Evolutionary conservation across 2,329 filamentous ascomycete species (phyloP), one percentile per base, ranked within the genome.

Genomic region (Setomelanomma holmii): DNA sequence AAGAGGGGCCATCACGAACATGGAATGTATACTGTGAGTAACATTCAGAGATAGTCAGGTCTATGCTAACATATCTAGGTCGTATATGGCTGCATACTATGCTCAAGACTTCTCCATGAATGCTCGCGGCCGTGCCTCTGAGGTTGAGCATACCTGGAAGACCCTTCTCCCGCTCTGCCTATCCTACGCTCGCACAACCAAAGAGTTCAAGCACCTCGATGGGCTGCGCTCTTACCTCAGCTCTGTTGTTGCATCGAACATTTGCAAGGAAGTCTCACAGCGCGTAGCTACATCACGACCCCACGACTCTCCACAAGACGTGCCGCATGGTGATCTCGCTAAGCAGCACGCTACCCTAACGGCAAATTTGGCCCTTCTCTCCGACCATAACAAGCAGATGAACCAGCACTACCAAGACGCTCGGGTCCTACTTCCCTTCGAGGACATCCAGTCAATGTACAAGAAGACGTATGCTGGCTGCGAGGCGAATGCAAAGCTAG

Each of bases 11-110:
- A 69, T 78, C 27, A 76, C 73, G 40, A 69, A 73, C 23, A 43
- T 80, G n/a, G 79, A 81, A 54, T 79, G 76, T 38, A 73, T 81
- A 23, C 53, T 81, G 58, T 76, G 63, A 60, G 69, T 55, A 1
- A 12, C 8, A 1, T 4, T 16, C n/a, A 5, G 16, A 2, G 3
- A n/a, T 3, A 1, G 20, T 12, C 10, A 3, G 2, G 33, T 17
- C 12, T 21, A n/a, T 21, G 53, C 66, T 72, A 51, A 71, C 46
- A 30, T 34, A 6, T 4, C 14, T 27, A 74, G 72, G 40, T 68
- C 73, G 5, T 76, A 75, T 56, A 75, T 76, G 69, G 68, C 69
- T 19, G 69, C 74, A 16, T 76, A 71, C 19, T 60, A 67, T 48
- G 66, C 66, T 17, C 66, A 68, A 55, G 74, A 76, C 40, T 45